Conservation (phyloP, 805 yeast genomes). For the Ogataea pini region DNA sequence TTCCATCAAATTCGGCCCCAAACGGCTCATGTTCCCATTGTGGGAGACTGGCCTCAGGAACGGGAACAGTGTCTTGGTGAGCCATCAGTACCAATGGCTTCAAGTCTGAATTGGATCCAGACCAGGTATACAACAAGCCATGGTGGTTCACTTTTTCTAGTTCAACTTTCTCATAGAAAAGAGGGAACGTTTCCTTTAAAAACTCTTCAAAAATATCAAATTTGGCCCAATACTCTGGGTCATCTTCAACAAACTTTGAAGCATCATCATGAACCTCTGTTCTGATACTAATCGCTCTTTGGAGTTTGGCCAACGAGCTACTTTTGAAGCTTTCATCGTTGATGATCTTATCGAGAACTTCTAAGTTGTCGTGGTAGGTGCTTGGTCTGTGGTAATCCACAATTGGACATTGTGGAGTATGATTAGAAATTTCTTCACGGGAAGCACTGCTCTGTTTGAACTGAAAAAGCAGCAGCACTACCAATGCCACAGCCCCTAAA, state of each 20-base stretch:
- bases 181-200: slow-evolving; percentile 43
- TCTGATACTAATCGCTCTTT: slow-evolving; percentile 63
- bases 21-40: slow-evolving; percentile 44
- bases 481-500: background rate
- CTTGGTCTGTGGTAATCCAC: slow-evolving; percentile 31
- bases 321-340: slow-evolving; percentile 40
- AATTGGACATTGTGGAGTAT: slow-evolving; percentile 19
- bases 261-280: slow-evolving; percentile 63
- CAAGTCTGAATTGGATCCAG: slow-evolving; percentile 39
- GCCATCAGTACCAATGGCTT: slow-evolving; percentile 50
- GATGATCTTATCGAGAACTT: slow-evolving; percentile 37
- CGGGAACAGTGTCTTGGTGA: slow-evolving; percentile 56
- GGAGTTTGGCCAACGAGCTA: slow-evolving; percentile 45
- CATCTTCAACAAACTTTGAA: slow-evolving; percentile 46
- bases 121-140: slow-evolving; percentile 47
- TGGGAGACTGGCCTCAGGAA: slow-evolving; percentile 40
- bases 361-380: slow-evolving; percentile 34
- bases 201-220: slow-evolving; percentile 40
- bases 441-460: background rate
- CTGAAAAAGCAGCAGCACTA: background rate
- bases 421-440: background rate
- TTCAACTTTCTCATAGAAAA: slow-evolving; percentile 35
- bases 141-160: slow-evolving; percentile 44
- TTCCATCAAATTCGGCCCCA: slow-evolving; percentile 41
- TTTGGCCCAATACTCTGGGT: slow-evolving; percentile 46